Evolutionary conservation across 192 early-diverging fungal species (phyloP), one percentile per base, ranked within the genome.

Genomic region (Rhizoclosmatium sp.): DNA sequence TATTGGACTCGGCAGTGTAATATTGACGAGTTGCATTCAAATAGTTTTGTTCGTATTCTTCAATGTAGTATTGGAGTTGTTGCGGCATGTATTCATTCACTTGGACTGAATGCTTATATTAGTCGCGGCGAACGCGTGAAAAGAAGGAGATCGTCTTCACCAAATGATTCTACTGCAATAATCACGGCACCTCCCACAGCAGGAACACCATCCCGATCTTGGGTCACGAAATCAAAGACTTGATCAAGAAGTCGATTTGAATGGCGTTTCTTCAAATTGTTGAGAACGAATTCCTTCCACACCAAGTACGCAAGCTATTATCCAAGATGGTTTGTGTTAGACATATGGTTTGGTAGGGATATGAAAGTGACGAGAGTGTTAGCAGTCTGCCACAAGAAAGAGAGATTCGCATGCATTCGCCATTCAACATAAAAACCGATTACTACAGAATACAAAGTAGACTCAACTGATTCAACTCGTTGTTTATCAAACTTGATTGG

Each of bases 21-120:
- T 94, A 96, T 7, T 68, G 70, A 59, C 85, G 85, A 0, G 92
- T 93, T 44, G 90, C 83, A 2, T 86, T 84, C 45, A 96, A 74
- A 69, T 93, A 94, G 3, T 89, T 87, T 54, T 81, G 81, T 82
- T 96, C 95, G 81, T 93, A 96, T 71, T 93, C 91, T 64, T 94
- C 91, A 31, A 93, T 87, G 72, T 96, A 96, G 39, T 94, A 76
- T 56, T 88, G 86, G n/a, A 92, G 80, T 14, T 88, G 89, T 45
- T 93, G 86, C 31, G 92, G 90, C 2, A 87, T 89, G 68, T 89
- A 89, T 44, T 82, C 82, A 76, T 91, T 91, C 14, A 93, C 69
- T 41, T 89, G 81, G 40, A 93, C 92, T 91, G 74, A 41, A 10
- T n/a, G 42, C 45, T 49, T 45, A 7, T 47, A 41, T 12, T 5